Base-by-base conservation (phyloP, 805 yeast species). In the Cyberlindnera maclurae region DNA sequence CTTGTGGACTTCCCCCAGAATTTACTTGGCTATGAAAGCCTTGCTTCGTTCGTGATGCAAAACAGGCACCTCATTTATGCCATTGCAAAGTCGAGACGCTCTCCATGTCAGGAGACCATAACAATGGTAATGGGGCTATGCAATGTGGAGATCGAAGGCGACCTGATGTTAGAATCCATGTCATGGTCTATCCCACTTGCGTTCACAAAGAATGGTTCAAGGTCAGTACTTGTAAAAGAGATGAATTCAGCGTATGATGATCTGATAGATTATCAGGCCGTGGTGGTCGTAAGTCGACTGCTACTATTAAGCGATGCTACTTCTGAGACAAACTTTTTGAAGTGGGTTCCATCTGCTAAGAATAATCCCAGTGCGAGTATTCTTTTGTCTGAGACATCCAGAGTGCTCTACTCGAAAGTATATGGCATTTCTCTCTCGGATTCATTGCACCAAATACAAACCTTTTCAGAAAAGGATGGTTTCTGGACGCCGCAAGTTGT, bases 141-240 rank as follows among this genome's bases (percentile, higher is more conserved):
- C 2, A 29, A 17, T 4, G 15, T 18, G 7, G 45, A 40, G 11
- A 11, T n/a, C 3, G 46, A 39, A 11, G 33, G 35, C 15, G 50
- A 57, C 11, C 26, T 69, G 9, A 44, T 61, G 8, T 42, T 47
- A 5, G 65, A 63, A 10, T 52, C 70, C 22, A 38, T 71, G 6
- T 55, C 73, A 0, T 39, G 59, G n/a, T 47, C 65, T 1, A 56
- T 77, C 1, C 67, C 80, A 0, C 46, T 75, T 15, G 57, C 75
- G 0, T 73, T 60, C 44, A 55, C 72, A 0, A 55, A 52, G 12
- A 54, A 52, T 26, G 76, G 77, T 0, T 36, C 54, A 1, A 50
- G 70, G 40, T 55, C 60, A 36, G 57, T 57, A 5, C 49, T 68
- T 1, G 63, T 59, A 27, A 51, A 46, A 26, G 29, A 8, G 26